Conservation (phyloP, 148 eudicot genomes). For the Chenopodium quinoa region DNA sequence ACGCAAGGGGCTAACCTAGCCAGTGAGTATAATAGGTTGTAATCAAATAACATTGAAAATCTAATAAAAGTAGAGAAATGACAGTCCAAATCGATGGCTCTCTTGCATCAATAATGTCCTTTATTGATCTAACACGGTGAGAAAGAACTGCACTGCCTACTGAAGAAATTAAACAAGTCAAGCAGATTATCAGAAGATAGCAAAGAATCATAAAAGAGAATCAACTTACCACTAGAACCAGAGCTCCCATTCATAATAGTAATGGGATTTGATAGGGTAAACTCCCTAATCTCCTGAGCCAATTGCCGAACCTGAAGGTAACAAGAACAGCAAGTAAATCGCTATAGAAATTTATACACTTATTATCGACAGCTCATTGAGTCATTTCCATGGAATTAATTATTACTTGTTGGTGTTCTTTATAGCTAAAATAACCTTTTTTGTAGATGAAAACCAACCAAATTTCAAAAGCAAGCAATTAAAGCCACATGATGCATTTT, state of each 20-base stretch:
- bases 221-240: conserved; percentile 51
- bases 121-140: neutral
- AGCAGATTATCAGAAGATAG: neutral
- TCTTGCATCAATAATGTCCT: neutral
- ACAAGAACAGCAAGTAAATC: conserved; percentile 16
- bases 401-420: neutral
- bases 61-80: neutral
- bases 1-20: too few species aligned
- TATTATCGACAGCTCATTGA: neutral
- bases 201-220: neutral
- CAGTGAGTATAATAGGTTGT: neutral
- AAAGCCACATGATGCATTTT: neutral
- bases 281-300: conserved; percentile 80
- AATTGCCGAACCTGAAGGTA: conserved; percentile 71
- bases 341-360: neutral
- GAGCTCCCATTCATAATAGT: conserved; percentile 63
- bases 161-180: neutral
- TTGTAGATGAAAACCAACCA: neutral
- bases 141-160: neutral
- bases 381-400: neutral
- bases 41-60: too few species aligned
- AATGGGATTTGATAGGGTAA: conserved; percentile 65
- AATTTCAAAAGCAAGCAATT: neutral
- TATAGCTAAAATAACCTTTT: neutral
- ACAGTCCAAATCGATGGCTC: conserved; percentile 7